phyloP scores from a whole-genome alignment of 106 monocot genomes.

The Acorus gramineus region DNA sequence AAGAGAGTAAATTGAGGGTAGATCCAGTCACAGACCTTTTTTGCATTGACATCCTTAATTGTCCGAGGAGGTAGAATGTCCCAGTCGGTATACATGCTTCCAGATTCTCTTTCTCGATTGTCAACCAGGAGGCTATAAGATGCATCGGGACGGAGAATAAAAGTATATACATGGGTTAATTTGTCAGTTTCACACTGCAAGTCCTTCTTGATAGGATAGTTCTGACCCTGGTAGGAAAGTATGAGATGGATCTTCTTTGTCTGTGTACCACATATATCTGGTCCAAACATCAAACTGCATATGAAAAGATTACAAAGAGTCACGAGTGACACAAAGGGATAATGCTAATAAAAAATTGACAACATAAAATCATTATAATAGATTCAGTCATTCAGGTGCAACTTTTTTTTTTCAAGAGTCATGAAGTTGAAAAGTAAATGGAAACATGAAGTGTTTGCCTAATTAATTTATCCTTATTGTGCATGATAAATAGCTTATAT shows the following conservation, averaged over 20 bases:
- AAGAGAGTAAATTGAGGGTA: too few relatives aligned
- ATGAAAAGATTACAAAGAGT: background rate
- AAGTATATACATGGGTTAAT: conserved; percentile 87
- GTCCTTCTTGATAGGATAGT: conserved; percentile 92
- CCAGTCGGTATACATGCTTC: conserved; percentile 96
- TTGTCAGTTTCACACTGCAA: conserved; percentile 93
- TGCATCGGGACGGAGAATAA: conserved; percentile 90
- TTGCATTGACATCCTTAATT: conserved; percentile 80
- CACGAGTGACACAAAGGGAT: too few relatives aligned
- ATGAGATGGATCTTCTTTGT: conserved; percentile 97
- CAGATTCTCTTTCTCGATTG: conserved; percentile 97
- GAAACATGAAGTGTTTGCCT: too few relatives aligned
- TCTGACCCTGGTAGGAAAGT: conserved; percentile 94
- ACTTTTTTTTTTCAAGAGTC: too few relatives aligned
- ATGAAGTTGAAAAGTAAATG: too few relatives aligned
- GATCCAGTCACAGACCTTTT: conserved; percentile 41
- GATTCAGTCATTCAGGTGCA: too few relatives aligned
- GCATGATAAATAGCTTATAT: too few relatives aligned
- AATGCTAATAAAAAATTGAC: too few relatives aligned
- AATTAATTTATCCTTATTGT: too few relatives aligned
- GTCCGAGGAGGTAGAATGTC: conserved; percentile 93
- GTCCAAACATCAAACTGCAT: conserved; percentile 95
- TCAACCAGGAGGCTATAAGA: conserved; percentile 83
- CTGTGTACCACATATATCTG: conserved; percentile 94
- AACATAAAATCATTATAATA: too few relatives aligned